A percentile compares a stretch with the other conserved stretches of the same genome.
phyloP scores from a whole-genome alignment of 2,329 filamentous ascomycete species.

The Aspergillus caelatus region DNA sequence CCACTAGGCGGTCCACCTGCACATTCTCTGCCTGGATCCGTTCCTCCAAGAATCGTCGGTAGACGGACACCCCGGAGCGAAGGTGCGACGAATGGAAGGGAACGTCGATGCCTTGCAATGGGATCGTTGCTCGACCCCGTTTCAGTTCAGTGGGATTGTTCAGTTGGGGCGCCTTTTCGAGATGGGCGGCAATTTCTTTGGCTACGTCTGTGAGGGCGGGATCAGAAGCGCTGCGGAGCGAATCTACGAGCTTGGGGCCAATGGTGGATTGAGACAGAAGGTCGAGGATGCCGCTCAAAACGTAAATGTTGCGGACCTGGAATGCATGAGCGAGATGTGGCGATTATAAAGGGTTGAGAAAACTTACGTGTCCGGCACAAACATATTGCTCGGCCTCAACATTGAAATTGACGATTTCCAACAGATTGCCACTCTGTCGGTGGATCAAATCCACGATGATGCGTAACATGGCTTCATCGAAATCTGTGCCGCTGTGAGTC shows the following conservation, averaged over 20 bases:
- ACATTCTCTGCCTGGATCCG: not conserved
- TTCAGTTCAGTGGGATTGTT: not conserved
- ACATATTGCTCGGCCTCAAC: constrained; percentile 72
- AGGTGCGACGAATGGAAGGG: not conserved
- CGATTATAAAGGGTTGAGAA: constrained; percentile 47
- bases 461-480: not conserved
- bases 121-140: not conserved
- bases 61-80: not conserved
- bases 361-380: constrained; percentile 60
- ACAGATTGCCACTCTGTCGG: constrained; percentile 85
- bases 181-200: not conserved
- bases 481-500: not conserved
- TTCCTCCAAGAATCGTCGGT: not conserved
- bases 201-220: not conserved
- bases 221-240: not conserved
- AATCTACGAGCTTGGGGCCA: not conserved
- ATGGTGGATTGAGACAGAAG: not conserved
- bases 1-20: not conserved
- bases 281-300: not conserved
- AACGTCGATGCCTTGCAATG: not conserved
- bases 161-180: not conserved
- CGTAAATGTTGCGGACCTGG: not conserved
- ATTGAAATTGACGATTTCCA: constrained; percentile 98
- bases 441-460: not conserved
- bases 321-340: not conserved